phyloP scores from a whole-genome alignment of 345 rosid species.

The Clarkia xantiana region DNA sequence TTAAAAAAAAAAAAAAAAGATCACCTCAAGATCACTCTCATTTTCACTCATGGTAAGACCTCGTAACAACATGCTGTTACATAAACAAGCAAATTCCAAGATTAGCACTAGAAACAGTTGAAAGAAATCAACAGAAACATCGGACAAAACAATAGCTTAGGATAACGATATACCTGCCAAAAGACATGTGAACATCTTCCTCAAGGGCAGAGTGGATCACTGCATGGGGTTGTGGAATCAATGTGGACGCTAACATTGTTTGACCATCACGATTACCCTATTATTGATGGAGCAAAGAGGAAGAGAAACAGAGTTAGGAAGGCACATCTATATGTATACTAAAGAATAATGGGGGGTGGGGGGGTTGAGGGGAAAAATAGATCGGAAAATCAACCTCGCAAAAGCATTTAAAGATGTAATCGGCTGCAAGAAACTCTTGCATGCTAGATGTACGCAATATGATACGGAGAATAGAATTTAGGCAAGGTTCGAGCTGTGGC shows the following conservation, averaged over 20 bases:
- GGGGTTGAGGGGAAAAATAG: no score
- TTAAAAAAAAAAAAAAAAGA: no score
- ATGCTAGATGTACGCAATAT: constrained; percentile 70
- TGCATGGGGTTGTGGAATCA: constrained; percentile 70
- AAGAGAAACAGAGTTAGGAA: constrained; percentile 10
- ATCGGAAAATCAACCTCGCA: constrained; percentile 54
- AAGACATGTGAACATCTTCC: constrained; percentile 88
- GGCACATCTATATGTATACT: constrained; percentile 3
- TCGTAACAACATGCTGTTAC: constrained; percentile 70
- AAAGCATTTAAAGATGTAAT: constrained; percentile 67
- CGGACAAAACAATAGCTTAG: constrained; percentile 1
- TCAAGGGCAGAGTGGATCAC: constrained; percentile 48
- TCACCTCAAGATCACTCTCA: constrained; percentile 92
- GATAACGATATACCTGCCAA: constrained; percentile 58
- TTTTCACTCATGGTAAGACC: constrained; percentile 81
- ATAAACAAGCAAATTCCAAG: constrained; percentile 4
- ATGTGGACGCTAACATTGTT: constrained; percentile 78
- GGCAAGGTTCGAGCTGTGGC: constrained; percentile 78
- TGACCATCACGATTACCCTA: constrained; percentile 82
- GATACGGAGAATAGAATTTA: constrained; percentile 84
- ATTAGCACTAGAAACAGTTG: neutral
- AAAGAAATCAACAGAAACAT: neutral
- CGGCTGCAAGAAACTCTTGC: constrained; percentile 91
- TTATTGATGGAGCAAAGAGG: constrained; percentile 7
- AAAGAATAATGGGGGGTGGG: neutral